Base-by-base conservation (phyloP, 169 alveolate species). In the Plasmodium malariae region DNA sequence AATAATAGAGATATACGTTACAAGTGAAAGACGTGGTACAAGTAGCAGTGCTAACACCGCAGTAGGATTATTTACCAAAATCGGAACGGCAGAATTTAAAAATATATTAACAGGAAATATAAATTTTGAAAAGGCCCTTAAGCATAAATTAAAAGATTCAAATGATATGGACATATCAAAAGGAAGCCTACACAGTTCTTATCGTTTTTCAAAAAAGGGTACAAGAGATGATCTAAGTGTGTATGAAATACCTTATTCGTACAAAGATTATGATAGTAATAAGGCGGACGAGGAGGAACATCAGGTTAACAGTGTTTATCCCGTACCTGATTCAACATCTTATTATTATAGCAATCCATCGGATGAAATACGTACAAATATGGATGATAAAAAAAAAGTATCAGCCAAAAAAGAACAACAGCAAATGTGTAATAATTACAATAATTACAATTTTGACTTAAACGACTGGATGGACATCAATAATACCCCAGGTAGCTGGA, bases 321-420 rank as follows among this genome's bases (percentile, higher is more conserved):
- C 91, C 19, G 83, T 71, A 7, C 86, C 91, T n/a, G 86, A 65
- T 51, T 83, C 86, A 1, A 57, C 67, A 68, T 83, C 91, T 34
- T 43, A 45, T 40, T 68, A 68, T 68, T 36, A 5, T 51, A 34
- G n/a, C 59, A 59, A 32, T 28, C 21, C 14, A 68, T 40, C 9
- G 14, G 9, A 11, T 45, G 14, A 45, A 45, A 11, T 11, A 45
- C 9, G 55, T 11, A 1, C 21, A 45, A 1, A 45, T 1, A 54
- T 1, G 28, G 11, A 28, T 28, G 48, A 30, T 14, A 62, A 28
- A 30, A 28, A 34, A 62, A 62, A 2, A 14, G 17, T 9, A n/a
- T 5, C 43, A 19, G 26, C 43, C 36, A 65, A 78, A 17, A 59
- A 78, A 45, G 24, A 40, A 54, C 17, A 17, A 19, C 24, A 24